A percentile compares a stretch with the other conserved stretches of the same genome.
phyloP scores from a whole-genome alignment of 2,329 filamentous ascomycete species.

The Aspergillus fischeri region DNA sequence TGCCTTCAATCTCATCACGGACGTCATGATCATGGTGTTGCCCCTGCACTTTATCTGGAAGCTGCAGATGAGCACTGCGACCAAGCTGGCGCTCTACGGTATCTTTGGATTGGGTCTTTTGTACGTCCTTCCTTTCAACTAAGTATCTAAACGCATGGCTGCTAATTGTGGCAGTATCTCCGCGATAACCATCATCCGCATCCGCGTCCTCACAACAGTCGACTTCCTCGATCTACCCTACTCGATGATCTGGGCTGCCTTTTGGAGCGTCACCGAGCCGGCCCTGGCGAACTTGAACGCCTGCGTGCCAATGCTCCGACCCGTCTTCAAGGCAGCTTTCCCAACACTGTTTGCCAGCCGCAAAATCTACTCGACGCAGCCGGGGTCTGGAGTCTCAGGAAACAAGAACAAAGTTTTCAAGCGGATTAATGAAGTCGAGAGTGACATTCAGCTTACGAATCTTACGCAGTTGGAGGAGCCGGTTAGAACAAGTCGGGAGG shows the following conservation, averaged over 20 bases:
- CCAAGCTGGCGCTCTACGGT: conserved; percentile 17
- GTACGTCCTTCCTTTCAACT: conserved; percentile 9
- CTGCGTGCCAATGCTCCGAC: conserved; percentile 23
- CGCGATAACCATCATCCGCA: conserved; percentile 22
- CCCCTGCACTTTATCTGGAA: conserved; percentile 24
- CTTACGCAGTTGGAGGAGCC: neutral
- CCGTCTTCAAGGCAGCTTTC: conserved; percentile 15
- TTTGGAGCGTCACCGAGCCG: conserved; percentile 25
- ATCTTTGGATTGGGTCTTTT: conserved; percentile 23
- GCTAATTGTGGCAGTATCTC: conserved; percentile 8
- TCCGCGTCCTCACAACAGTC: conserved; percentile 17
- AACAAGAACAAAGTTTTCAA: neutral
- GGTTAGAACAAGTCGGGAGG: neutral
- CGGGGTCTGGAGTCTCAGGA: neutral
- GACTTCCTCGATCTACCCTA: conserved; percentile 20
- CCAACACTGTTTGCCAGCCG: conserved; percentile 7
- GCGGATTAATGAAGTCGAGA: neutral
- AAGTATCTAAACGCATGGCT: neutral
- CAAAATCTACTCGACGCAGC: neutral
- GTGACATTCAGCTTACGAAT: neutral
- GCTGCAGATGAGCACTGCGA: conserved; percentile 19
- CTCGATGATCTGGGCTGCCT: conserved; percentile 20
- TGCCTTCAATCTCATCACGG: conserved; percentile 22
- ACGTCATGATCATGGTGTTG: conserved; percentile 19
- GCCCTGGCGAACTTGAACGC: conserved; percentile 20